These are phyloP conservation scores for Cercospora sp. DNA, from an alignment of 2,329 filamentous ascomycete genomes.

Conservation along the genomic window DNA sequence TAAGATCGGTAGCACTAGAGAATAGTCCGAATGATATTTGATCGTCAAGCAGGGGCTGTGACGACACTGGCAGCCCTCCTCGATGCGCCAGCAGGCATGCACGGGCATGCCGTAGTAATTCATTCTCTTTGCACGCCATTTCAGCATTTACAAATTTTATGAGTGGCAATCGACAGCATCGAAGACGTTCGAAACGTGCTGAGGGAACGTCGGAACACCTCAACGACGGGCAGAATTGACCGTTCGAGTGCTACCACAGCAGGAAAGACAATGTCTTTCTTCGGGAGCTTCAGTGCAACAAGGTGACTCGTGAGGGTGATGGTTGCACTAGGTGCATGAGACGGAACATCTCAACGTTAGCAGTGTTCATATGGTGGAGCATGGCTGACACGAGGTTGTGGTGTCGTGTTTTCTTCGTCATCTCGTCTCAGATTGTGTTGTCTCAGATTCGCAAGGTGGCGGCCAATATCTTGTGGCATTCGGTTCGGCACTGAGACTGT, in stretches of 20 bases:
- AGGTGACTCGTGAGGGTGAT: not conserved
- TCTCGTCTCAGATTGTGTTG: not conserved
- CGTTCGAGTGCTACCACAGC: not conserved
- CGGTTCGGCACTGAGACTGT: not conserved
- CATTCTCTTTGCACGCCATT: not conserved
- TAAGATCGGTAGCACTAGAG: not conserved
- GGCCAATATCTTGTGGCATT: not conserved
- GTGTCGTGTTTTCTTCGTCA: not conserved
- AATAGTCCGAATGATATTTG: not conserved
- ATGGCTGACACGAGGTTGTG: not conserved
- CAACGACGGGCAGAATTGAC: not conserved
- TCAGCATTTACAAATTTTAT: not conserved
- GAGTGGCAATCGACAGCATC: not conserved
- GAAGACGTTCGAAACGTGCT: not conserved
- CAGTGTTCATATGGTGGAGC: not conserved
- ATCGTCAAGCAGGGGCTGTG: not conserved
- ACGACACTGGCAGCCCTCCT: not conserved
- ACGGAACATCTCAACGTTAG: not conserved
- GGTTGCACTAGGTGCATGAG: not conserved
- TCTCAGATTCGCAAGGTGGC: not conserved
- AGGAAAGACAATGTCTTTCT: not conserved
- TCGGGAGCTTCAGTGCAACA: not conserved
- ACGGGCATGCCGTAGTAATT: not conserved
- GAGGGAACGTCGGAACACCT: not conserved
- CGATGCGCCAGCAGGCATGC: not conserved